Percentiles rank a stretch among this genome's conserved stretches.
Conservation (phyloP, 306 rosid species). For the Myrica gale region DNA sequence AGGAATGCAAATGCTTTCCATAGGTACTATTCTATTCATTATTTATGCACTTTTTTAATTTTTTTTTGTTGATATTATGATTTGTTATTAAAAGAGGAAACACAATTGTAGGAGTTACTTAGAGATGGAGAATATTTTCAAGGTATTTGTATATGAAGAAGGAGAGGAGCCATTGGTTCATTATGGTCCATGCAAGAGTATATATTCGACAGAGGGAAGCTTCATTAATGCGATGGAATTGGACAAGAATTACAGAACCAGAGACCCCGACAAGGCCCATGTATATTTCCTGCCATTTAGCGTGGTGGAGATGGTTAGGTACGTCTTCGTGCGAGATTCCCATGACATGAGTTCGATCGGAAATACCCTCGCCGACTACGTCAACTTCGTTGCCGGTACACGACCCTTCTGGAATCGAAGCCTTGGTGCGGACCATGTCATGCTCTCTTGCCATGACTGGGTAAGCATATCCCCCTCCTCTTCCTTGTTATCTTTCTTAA, state of each 20-base stretch:
- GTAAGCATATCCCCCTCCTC: slow-evolving; percentile 8
- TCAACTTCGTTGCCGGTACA: slow-evolving; percentile 37
- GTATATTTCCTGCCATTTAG: slow-evolving; percentile 48
- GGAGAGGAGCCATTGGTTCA: slow-evolving; percentile 48
- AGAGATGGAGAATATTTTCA: slow-evolving; percentile 44
- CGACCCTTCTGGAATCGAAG: slow-evolving; percentile 43
- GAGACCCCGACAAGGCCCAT: slow-evolving; percentile 37
- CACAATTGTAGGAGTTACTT: slow-evolving; percentile 35
- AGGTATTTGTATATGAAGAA: slow-evolving; percentile 42
- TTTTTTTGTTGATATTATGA: background rate
- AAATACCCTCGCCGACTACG: slow-evolving; percentile 32
- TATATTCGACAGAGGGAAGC: slow-evolving; percentile 48
- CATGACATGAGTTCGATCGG: slow-evolving; percentile 27
- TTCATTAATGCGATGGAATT: slow-evolving; percentile 46
- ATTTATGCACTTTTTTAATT: background rate
- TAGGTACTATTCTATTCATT: slow-evolving; percentile 28
- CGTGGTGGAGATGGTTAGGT: slow-evolving; percentile 42
- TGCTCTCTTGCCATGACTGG: slow-evolving; percentile 57
- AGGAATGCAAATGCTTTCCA: slow-evolving; percentile 49
- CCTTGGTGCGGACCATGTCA: slow-evolving; percentile 48
- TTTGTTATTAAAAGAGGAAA: background rate
- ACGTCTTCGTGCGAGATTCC: slow-evolving; percentile 36
- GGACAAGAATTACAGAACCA: slow-evolving; percentile 30
- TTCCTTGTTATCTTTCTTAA: background rate
- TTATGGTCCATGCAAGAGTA: slow-evolving; percentile 49